phyloP scores from a whole-genome alignment of 2,329 filamentous ascomycete species.

The Calonectria multiphialidica region DNA sequence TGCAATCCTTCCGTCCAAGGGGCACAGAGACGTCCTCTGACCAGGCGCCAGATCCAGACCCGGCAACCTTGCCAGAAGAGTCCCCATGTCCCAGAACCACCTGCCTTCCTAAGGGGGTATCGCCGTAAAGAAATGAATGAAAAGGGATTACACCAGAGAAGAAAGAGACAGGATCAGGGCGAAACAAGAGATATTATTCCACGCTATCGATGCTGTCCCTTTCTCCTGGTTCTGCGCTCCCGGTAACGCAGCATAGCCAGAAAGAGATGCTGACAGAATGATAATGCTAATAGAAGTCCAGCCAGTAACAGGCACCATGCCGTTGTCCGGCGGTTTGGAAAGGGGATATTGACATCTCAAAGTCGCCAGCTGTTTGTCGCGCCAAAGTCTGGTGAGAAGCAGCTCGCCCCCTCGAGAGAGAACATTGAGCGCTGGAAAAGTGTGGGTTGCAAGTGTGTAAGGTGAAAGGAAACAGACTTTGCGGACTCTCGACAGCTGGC shows the following conservation, averaged over 20 bases:
- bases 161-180: constrained; percentile 32
- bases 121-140: constrained; percentile 47
- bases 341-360: constrained; percentile 40
- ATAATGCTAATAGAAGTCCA: constrained; percentile 36
- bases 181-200: constrained; percentile 36
- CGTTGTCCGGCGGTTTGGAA: constrained; percentile 18
- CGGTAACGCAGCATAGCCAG: constrained; percentile 39
- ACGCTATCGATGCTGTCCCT: constrained; percentile 40
- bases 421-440: constrained; percentile 8
- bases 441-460: not conserved
- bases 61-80: not conserved
- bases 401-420: not conserved
- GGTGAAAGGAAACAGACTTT: constrained; percentile 19
- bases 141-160: constrained; percentile 40
- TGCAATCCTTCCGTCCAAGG: constrained; percentile 43
- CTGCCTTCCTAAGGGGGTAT: constrained; percentile 48
- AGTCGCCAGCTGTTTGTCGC: constrained; percentile 29
- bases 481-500: constrained; percentile 17
- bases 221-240: constrained; percentile 35
- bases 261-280: constrained; percentile 42
- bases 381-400: constrained; percentile 30
- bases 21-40: not conserved
- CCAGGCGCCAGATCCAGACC: not conserved
- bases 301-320: constrained; percentile 35
- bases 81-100: constrained; percentile 30